Evolutionary conservation across 1,284 basidiomycete genomes (phyloP).

Genomic region (Ustilago loliicola): DNA sequence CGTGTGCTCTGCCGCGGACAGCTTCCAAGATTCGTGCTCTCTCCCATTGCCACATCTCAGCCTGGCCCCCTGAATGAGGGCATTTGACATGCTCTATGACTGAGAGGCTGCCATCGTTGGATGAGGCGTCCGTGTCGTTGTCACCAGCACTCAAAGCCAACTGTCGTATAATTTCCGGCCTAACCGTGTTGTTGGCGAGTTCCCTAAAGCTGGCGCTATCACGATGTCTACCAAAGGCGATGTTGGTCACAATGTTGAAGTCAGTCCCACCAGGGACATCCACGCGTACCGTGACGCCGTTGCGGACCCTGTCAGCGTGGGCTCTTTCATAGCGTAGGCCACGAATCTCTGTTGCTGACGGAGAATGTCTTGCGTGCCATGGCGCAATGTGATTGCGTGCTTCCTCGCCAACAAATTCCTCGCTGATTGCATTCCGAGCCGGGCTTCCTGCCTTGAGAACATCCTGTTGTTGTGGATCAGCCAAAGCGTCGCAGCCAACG

Average conservation of each 20-base stretch:
- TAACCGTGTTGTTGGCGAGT: not conserved
- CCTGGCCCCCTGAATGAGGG: slow-evolving; percentile 19
- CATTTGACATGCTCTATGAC: slow-evolving; percentile 25
- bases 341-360: not conserved
- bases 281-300: too few species aligned
- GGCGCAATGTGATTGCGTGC: slow-evolving; percentile 12
- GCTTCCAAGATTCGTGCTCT: slow-evolving; percentile 41
- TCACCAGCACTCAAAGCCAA: too few species aligned
- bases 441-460: not conserved
- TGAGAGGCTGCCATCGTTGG: not conserved
- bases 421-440: not conserved
- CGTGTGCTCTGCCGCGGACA: slow-evolving; percentile 23
- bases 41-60: slow-evolving; percentile 43
- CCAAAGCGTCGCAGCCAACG: slow-evolving; percentile 20
- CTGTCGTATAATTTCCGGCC: too few species aligned
- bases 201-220: not conserved
- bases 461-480: not conserved
- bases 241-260: too few species aligned
- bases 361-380: slow-evolving; percentile 37
- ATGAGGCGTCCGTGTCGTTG: not conserved
- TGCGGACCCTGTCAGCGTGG: too few species aligned
- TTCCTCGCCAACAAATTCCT: not conserved
- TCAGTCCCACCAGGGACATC: too few species aligned
- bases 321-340: too few species aligned
- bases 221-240: not conserved